Percentiles rank a stretch among this genome's conserved stretches.
phyloP scores from a whole-genome alignment of 2,329 filamentous ascomycete species.

The Raffaelea arxii region DNA sequence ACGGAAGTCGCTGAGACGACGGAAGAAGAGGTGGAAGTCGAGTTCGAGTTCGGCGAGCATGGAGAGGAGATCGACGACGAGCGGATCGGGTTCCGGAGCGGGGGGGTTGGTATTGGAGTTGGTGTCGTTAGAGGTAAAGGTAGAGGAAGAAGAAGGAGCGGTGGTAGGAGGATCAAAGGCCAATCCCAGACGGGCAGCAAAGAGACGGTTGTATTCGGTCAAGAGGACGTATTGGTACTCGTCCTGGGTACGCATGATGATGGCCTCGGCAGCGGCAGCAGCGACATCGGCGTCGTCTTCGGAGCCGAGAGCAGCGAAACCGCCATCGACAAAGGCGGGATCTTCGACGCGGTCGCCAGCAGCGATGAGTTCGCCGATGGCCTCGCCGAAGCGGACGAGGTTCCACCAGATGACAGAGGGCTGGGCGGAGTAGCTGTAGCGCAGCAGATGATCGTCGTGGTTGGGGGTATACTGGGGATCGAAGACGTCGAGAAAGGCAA shows the following conservation, averaged over 20 bases:
- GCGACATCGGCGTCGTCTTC: slow-evolving; percentile 2
- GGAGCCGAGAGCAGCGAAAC: slow-evolving; percentile 36
- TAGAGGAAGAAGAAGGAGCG: neutral
- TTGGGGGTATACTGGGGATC: slow-evolving; percentile 93
- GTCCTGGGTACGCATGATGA: slow-evolving; percentile 72
- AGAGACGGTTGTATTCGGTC: slow-evolving; percentile 78
- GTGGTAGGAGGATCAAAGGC: slow-evolving; percentile 58
- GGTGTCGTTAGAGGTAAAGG: slow-evolving; percentile 37
- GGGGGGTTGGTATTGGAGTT: slow-evolving; percentile 17
- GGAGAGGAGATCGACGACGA: slow-evolving; percentile 79
- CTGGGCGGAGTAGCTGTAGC: slow-evolving; percentile 90
- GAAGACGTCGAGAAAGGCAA: slow-evolving; percentile 96
- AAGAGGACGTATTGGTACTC: no score
- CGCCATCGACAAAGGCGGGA: slow-evolving; percentile 58
- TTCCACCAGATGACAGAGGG: slow-evolving; percentile 99
- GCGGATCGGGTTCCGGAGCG: slow-evolving; percentile 59
- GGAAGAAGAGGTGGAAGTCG: slow-evolving; percentile 93
- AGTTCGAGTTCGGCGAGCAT: slow-evolving; percentile 71
- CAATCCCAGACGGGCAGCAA: slow-evolving; percentile 72
- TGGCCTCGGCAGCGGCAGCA: slow-evolving; percentile 56
- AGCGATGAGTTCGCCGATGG: slow-evolving; percentile 79
- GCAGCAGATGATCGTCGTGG: slow-evolving; percentile 79
- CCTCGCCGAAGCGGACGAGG: slow-evolving; percentile 80
- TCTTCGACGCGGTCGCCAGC: slow-evolving; percentile 64
- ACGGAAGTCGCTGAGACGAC: slow-evolving; percentile 58